phyloP scores from a whole-genome alignment of 768 basidiomycete species.

The Amanita pallidorosea region DNA sequence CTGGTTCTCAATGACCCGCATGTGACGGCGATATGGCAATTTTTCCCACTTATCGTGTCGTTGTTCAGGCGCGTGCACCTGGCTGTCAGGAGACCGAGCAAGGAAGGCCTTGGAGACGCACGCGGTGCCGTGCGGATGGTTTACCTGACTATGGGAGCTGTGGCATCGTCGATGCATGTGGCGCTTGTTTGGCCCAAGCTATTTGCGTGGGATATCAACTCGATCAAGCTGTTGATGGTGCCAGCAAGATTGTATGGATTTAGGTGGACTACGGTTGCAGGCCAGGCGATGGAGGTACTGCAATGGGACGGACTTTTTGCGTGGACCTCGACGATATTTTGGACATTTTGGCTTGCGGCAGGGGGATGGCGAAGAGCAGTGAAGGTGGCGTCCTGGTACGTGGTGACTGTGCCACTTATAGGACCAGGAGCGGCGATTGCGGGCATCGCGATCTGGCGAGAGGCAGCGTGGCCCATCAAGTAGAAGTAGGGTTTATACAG shows the following conservation, averaged over 20 bases:
- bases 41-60: conserved; percentile 37
- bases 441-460: conserved; percentile 39
- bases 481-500: no score
- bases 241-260: conserved; percentile 17
- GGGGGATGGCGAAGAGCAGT: conserved; percentile 6
- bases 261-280: conserved; percentile 10
- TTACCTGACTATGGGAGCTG: conserved; percentile 29
- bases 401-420: conserved; percentile 25
- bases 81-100: conserved; percentile 24
- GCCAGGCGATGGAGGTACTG: conserved; percentile 29
- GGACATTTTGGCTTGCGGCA: conserved; percentile 37
- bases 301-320: conserved; percentile 41
- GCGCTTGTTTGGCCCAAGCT: conserved; percentile 25
- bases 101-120: conserved; percentile 13
- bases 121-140: conserved; percentile 9
- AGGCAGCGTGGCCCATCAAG: conserved; percentile 14
- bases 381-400: conserved; percentile 23
- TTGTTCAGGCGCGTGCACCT: conserved; percentile 29
- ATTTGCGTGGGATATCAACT: conserved; percentile 13
- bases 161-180: conserved; percentile 31
- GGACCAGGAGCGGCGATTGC: conserved; percentile 44
- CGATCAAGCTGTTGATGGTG: conserved; percentile 22
- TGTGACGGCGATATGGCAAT: conserved; percentile 44
- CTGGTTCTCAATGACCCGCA: conserved; percentile 27
- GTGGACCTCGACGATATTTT: conserved; percentile 27